These are phyloP conservation scores for Auxenochlorella protothecoides DNA, from an alignment of 139 green algal species.

Conservation along the genomic window DNA sequence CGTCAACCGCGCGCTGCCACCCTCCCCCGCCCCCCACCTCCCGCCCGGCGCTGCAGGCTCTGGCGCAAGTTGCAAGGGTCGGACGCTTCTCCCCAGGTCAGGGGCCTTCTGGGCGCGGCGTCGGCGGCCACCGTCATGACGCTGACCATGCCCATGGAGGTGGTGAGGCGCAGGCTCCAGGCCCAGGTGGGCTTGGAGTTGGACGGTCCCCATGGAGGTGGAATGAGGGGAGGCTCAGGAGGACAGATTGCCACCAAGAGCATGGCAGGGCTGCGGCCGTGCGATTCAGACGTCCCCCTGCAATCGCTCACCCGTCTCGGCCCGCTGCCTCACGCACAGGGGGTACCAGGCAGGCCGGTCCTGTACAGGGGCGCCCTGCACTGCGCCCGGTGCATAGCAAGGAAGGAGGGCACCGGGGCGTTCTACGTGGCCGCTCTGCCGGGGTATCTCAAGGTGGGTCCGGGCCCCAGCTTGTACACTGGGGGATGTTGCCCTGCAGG, in stretches of 20 bases:
- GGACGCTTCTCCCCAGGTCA: not conserved
- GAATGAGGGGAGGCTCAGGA: too few species aligned
- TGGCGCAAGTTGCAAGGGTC: too few species aligned
- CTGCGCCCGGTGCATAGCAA: constrained; percentile 7
- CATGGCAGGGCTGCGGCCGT: too few species aligned
- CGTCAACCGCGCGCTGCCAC: too few species aligned
- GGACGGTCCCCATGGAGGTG: not conserved
- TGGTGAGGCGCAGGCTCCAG: constrained; percentile 13
- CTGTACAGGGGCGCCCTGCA: constrained; percentile 14
- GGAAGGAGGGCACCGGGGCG: constrained; percentile 2
- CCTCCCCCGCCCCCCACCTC: too few species aligned
- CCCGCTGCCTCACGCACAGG: not conserved
- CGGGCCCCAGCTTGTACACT: too few species aligned
- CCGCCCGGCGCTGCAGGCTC: too few species aligned
- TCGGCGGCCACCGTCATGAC: constrained; percentile 11
- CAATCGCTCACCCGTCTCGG: too few species aligned
- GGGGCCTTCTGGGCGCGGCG: constrained; percentile 11
- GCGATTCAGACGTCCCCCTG: too few species aligned
- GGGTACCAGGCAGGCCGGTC: constrained; percentile 5
- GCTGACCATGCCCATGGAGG: constrained; percentile 20
- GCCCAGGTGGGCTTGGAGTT: not conserved
- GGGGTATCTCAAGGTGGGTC: constrained; percentile 12
- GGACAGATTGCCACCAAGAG: too few species aligned
- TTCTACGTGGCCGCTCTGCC: constrained; percentile 15
- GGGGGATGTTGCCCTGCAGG: not conserved